Conservation (phyloP, 495 filamentous ascomycete genomes). For the Aspergillus asperescens region DNA sequence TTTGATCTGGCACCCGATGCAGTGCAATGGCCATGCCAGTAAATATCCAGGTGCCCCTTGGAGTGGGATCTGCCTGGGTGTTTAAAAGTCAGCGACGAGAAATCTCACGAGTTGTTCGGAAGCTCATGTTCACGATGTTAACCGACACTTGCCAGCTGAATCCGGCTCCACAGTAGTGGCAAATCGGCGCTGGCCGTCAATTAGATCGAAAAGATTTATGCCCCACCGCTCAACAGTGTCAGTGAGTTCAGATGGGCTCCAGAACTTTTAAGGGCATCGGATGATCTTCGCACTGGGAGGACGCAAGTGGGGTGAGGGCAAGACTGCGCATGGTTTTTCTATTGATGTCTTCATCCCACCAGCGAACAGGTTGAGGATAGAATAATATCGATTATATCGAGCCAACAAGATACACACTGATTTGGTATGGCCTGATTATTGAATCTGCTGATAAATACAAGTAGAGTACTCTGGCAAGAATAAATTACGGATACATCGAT, state of each 20-base stretch:
- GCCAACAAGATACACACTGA: too few species aligned
- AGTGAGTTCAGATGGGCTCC: not conserved
- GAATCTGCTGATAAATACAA: too few species aligned
- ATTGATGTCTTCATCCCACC: too few species aligned
- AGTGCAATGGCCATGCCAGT: not conserved
- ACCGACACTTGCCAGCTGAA: constrained; percentile 15
- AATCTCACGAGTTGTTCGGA: not conserved
- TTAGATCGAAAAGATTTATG: not conserved
- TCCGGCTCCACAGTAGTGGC: constrained; percentile 7
- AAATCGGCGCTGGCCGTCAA: constrained; percentile 9
- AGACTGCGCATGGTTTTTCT: too few species aligned
- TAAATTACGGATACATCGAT: too few species aligned
- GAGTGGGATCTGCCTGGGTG: not conserved
- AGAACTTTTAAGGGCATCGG: constrained; percentile 12
- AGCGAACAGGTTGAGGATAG: too few species aligned
- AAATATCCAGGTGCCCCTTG: not conserved
- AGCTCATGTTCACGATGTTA: too few species aligned
- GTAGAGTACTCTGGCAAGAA: too few species aligned
- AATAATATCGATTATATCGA: too few species aligned
- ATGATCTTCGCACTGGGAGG: constrained; percentile 17
- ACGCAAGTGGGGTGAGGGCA: constrained; percentile 9
- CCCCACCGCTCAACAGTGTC: constrained; percentile 3
- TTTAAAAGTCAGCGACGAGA: not conserved
- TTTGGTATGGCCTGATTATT: too few species aligned
- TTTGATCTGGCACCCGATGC: not conserved